A percentile compares a stretch with the other conserved stretches of the same genome.
Evolutionary conservation across 2,329 filamentous ascomycete species (phyloP).

Genomic region (Paramyrothecium sp.): DNA sequence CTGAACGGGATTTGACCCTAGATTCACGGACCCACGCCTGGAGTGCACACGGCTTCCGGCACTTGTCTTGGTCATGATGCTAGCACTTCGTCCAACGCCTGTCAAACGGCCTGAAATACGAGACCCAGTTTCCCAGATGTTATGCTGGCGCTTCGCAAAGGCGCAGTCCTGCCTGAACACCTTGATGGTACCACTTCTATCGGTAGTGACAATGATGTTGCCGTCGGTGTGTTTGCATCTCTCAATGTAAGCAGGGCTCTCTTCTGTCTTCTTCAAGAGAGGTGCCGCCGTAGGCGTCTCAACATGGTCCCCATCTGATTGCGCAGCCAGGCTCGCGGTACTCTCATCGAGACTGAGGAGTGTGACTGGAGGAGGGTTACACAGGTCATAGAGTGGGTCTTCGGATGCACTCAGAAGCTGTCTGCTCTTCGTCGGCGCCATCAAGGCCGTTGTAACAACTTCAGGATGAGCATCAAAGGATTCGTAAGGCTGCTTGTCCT

Average conservation of each 20-base stretch:
- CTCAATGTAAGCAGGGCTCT: slow-evolving; percentile 74
- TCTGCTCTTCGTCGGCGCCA: slow-evolving; percentile 77
- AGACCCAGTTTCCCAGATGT: slow-evolving; percentile 75
- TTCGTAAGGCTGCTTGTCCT: slow-evolving; percentile 81
- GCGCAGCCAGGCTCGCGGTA: slow-evolving; percentile 38
- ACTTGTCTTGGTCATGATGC: slow-evolving; percentile 54
- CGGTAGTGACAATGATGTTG: slow-evolving; percentile 89
- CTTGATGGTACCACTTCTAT: slow-evolving; percentile 86
- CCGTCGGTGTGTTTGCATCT: slow-evolving; percentile 75
- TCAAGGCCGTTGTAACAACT: slow-evolving; percentile 84
- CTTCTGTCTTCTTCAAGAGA: slow-evolving; percentile 49
- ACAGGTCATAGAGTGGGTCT: slow-evolving; percentile 93
- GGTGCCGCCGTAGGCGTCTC: slow-evolving; percentile 19
- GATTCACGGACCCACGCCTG: slow-evolving; percentile 51
- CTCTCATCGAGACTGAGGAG: slow-evolving; percentile 72
- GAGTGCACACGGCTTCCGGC: slow-evolving; percentile 47
- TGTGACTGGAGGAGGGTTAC: slow-evolving; percentile 89
- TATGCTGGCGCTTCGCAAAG: slow-evolving; percentile 71
- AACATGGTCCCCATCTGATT: slow-evolving; percentile 34
- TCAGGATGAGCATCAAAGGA: slow-evolving; percentile 87
- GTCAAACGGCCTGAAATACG: slow-evolving; percentile 70
- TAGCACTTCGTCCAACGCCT: slow-evolving; percentile 58
- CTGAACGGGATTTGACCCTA: slow-evolving; percentile 23
- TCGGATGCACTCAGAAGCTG: slow-evolving; percentile 77
- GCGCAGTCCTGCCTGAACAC: slow-evolving; percentile 96